phyloP scores from a whole-genome alignment of 305 asterid species.

The Fraxinus angustifolia region DNA sequence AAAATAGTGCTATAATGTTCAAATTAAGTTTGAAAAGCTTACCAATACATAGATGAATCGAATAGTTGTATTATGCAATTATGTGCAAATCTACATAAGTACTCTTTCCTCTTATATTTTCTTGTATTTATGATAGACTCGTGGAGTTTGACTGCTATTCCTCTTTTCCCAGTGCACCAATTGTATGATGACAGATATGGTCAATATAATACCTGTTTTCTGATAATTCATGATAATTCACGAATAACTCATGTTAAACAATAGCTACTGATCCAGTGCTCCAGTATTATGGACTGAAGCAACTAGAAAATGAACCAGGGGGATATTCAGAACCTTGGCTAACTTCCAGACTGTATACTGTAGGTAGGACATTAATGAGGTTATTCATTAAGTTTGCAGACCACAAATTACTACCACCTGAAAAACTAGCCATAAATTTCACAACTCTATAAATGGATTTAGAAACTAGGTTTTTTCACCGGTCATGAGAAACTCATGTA shows the following conservation, averaged over 20 bases:
- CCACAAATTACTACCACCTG: not conserved
- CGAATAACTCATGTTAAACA: not conserved
- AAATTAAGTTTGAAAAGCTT: not conserved
- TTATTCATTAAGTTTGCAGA: not conserved
- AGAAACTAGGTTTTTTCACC: not conserved
- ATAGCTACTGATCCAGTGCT: not conserved
- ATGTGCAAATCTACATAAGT: constrained; percentile 10
- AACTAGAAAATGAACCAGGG: not conserved
- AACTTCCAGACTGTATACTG: not conserved
- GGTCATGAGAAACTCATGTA: constrained; percentile 10
- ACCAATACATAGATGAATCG: not conserved
- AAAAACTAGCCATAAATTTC: not conserved
- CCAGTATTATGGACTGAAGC: not conserved
- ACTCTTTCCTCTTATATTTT: not conserved
- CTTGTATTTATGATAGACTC: not conserved
- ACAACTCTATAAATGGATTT: not conserved
- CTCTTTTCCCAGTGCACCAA: constrained; percentile 2
- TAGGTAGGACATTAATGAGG: not conserved
- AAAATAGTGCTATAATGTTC: constrained; percentile 9
- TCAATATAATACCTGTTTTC: constrained; percentile 2
- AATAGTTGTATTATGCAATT: not conserved
- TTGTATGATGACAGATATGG: not conserved
- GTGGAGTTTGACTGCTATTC: constrained; percentile 16
- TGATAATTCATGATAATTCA: not conserved
- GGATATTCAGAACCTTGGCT: not conserved